Evolutionary conservation across 1,139 yeast genomes (phyloP).

Genomic region (Nakaseomyces glabratus): DNA sequence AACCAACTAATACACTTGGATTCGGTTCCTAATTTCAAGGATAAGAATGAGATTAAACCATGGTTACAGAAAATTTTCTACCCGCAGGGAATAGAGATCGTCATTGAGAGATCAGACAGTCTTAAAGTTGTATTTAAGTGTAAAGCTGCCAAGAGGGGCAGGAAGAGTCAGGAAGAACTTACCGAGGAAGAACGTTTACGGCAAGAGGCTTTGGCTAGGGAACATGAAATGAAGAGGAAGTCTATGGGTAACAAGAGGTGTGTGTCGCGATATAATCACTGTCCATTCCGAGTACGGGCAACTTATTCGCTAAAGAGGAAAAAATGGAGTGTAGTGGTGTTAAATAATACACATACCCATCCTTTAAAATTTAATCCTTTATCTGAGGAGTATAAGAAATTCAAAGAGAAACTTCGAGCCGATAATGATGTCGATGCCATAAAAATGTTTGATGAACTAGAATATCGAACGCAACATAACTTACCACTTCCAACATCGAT

Average conservation of each 20-base stretch:
- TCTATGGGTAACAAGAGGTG: conserved; percentile 25
- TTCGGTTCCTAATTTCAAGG: conserved; percentile 34
- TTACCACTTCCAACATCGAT: conserved; percentile 27
- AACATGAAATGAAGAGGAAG: conserved; percentile 1
- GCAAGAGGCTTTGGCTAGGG: conserved; percentile 1
- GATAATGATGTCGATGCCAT: conserved; percentile 28
- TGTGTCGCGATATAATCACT: conserved; percentile 27
- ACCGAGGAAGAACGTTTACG: conserved; percentile 1
- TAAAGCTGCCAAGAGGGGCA: conserved; percentile 34
- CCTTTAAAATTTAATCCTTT: conserved; percentile 29
- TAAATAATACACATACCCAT: conserved; percentile 44
- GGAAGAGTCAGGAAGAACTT: conserved; percentile 8
- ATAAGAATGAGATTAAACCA: conserved; percentile 48
- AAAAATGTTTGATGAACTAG: conserved; percentile 31
- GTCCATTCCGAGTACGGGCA: conserved; percentile 66
- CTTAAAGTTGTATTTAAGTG: conserved; percentile 60
- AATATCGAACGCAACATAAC: conserved; percentile 27
- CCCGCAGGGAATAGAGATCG: conserved; percentile 49
- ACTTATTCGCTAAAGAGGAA: conserved; percentile 49
- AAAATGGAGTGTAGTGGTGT: conserved; percentile 53
- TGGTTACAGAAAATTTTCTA: conserved; percentile 46
- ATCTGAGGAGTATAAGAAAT: conserved; percentile 30
- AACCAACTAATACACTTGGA: conserved; percentile 26
- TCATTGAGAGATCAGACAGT: conserved; percentile 58
- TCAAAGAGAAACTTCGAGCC: conserved; percentile 25